Percentiles rank a stretch among this genome's conserved stretches.
phyloP scores from a whole-genome alignment of 148 eudicot genomes.

The Camellia japonica region DNA sequence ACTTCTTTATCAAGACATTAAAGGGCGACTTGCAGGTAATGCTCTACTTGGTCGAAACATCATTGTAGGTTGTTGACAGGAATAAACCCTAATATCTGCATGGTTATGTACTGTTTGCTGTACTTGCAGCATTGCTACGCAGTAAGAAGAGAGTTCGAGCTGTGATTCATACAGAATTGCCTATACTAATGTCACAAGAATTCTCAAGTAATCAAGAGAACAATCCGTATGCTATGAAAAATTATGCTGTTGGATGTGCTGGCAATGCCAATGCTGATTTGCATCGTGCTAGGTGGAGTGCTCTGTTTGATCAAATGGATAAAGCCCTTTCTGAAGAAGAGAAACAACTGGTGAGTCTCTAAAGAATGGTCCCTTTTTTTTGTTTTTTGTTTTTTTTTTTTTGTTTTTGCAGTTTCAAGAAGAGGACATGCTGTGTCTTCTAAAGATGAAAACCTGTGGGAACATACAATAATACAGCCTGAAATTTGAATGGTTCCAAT shows the following conservation, averaged over 20 bases:
- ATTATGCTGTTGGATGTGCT: conserved; percentile 22
- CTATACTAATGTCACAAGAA: conserved; percentile 64
- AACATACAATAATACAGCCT: too few relatives aligned
- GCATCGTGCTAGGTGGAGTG: conserved; percentile 67
- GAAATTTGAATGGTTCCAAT: too few relatives aligned
- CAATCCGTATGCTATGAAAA: conserved; percentile 23
- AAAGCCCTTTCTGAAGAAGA: conserved; percentile 79
- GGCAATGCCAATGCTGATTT: conserved; percentile 37
- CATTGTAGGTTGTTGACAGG: not conserved
- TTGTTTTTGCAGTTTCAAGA: not conserved
- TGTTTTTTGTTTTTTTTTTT: not conserved
- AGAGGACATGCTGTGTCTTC: not conserved
- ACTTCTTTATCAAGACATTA: conserved; percentile 80
- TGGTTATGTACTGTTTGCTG: conserved; percentile 2
- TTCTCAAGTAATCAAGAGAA: conserved; percentile 59
- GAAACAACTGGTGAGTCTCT: conserved; percentile 63
- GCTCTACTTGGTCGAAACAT: conserved; percentile 1
- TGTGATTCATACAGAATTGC: conserved; percentile 75
- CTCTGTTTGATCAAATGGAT: conserved; percentile 73
- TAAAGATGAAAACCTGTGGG: not conserved
- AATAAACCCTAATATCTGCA: not conserved
- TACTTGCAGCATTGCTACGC: conserved; percentile 63
- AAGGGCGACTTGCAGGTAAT: conserved; percentile 78
- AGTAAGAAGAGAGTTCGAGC: conserved; percentile 80
- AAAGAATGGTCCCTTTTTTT: too few relatives aligned